phyloP scores from a whole-genome alignment of 345 rosid species.

The Physaria fendleri region DNA sequence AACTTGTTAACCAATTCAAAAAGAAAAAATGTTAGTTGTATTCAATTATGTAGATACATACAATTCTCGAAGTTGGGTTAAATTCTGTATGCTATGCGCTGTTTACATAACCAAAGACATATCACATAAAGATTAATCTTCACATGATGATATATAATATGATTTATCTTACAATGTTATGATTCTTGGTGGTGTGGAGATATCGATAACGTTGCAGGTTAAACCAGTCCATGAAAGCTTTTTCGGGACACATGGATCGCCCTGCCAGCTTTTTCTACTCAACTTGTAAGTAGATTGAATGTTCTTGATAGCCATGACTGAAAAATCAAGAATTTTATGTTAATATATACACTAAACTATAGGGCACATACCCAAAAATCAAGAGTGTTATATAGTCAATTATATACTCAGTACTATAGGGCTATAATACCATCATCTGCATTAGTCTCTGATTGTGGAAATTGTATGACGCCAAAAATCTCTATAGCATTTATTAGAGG shows the following conservation, averaged over 20 bases:
- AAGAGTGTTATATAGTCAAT: too few relatives aligned
- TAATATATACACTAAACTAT: too few relatives aligned
- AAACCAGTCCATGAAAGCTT: conserved; percentile 32
- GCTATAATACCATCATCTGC: conserved; percentile 23
- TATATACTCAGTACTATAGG: not conserved
- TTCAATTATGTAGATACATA: too few relatives aligned
- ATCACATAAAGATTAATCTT: not conserved
- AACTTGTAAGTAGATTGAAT: conserved; percentile 32
- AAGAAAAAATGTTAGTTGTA: too few relatives aligned
- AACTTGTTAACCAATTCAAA: too few relatives aligned
- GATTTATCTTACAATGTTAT: conserved; percentile 36
- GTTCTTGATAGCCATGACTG: conserved; percentile 38
- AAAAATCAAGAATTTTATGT: too few relatives aligned
- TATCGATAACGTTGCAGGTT: conserved; percentile 19
- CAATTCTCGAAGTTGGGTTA: too few relatives aligned
- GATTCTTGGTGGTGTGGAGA: conserved; percentile 31
- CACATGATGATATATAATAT: not conserved
- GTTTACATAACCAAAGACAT: not conserved
- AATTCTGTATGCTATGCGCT: too few relatives aligned
- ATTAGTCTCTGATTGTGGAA: conserved; percentile 22
- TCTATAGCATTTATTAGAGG: conserved; percentile 29
- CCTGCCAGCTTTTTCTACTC: conserved; percentile 35
- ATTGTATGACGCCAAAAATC: not conserved
- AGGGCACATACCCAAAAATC: too few relatives aligned
- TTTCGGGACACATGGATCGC: conserved; percentile 41